These are phyloP conservation scores for Talaromyces wortmannii DNA, from an alignment of 495 filamentous ascomycete genomes.

Conservation along the genomic window DNA sequence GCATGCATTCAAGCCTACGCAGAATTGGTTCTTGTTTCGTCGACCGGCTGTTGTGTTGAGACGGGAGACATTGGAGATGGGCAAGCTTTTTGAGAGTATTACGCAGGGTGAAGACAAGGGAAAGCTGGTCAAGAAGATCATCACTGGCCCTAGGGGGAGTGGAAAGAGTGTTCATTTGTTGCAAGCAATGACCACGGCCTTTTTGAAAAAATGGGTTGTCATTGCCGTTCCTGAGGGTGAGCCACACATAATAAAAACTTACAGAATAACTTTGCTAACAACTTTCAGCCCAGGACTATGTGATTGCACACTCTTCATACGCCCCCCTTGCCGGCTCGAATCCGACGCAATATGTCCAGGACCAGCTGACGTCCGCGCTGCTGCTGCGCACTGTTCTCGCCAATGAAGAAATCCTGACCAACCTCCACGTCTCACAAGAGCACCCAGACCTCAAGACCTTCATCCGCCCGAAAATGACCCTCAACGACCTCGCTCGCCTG, in stretches of 20 bases:
- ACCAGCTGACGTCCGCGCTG: slow-evolving; percentile 62
- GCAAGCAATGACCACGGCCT: slow-evolving; percentile 77
- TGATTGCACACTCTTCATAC: slow-evolving; percentile 73
- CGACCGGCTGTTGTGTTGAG: slow-evolving; percentile 70
- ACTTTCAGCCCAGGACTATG: slow-evolving; percentile 68
- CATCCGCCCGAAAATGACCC: slow-evolving; percentile 50
- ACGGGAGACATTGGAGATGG: slow-evolving; percentile 65
- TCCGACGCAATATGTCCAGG: slow-evolving; percentile 68
- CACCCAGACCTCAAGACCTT: slow-evolving; percentile 53
- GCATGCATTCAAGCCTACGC: slow-evolving; percentile 86
- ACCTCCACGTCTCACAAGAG: slow-evolving; percentile 47
- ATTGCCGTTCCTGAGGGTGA: slow-evolving; percentile 87
- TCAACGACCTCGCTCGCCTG: slow-evolving; percentile 59
- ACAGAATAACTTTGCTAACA: slow-evolving; percentile 7
- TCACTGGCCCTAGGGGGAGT: slow-evolving; percentile 65
- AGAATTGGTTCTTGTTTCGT: slow-evolving; percentile 82
- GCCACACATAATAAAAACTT: slow-evolving; percentile 7
- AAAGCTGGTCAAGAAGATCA: slow-evolving; percentile 54
- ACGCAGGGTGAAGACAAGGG: slow-evolving; percentile 42
- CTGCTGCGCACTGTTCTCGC: slow-evolving; percentile 63
- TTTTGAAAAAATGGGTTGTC: slow-evolving; percentile 81
- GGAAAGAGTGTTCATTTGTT: slow-evolving; percentile 84
- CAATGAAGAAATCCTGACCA: slow-evolving; percentile 59
- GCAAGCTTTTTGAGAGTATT: slow-evolving; percentile 49
- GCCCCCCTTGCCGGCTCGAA: slow-evolving; percentile 52